phyloP scores from a whole-genome alignment of 192 early-diverging fungal genomes.

The Chytriomyces hyalinus region DNA sequence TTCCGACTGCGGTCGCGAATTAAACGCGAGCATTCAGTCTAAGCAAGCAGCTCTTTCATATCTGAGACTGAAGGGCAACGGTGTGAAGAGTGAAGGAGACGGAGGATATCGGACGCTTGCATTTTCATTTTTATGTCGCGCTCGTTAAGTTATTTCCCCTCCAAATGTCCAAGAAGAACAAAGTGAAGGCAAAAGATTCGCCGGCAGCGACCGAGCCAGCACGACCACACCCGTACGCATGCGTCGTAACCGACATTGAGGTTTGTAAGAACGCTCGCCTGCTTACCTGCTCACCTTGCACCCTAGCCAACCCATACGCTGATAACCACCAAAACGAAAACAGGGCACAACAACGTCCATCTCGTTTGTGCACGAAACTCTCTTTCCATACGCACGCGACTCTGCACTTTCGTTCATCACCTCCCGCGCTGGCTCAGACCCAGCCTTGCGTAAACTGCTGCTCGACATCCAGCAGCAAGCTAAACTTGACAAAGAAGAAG shows the following conservation, averaged over 20 bases:
- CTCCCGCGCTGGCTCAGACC: constrained; percentile 51
- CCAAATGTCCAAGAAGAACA: neutral
- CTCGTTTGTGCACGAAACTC: constrained; percentile 88
- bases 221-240: neutral
- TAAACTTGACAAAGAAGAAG: neutral
- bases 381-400: constrained; percentile 86
- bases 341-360: constrained; percentile 96
- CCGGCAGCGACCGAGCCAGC: neutral
- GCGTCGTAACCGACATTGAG: constrained; percentile 25
- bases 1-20: no score
- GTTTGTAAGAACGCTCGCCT: neutral
- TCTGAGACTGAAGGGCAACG: no score
- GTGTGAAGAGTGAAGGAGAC: no score
- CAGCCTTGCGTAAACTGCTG: constrained; percentile 50
- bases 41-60: no score
- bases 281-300: neutral
- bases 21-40: no score
- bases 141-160: neutral
- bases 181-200: neutral
- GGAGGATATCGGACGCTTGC: no score
- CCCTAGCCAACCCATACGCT: neutral
- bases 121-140: no score
- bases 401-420: constrained; percentile 73
- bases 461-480: constrained; percentile 61
- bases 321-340: neutral